Percentiles rank a stretch among this genome's conserved stretches.
Conservation (phyloP, 2,329 filamentous ascomycete species). For the Ophiosphaerella korrae region DNA sequence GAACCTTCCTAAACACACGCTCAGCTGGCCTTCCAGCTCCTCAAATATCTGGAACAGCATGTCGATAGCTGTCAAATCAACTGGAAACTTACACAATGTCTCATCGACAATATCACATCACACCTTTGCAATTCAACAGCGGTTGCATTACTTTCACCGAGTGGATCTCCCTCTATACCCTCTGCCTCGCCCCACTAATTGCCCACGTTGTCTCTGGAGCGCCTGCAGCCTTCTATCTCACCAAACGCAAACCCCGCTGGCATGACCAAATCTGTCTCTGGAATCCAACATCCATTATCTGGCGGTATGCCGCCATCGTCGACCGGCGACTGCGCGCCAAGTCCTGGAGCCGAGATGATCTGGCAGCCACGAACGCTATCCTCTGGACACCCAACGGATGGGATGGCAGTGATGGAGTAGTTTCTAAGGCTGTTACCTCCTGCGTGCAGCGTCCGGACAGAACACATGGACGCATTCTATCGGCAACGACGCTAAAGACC, state of each 20-base stretch:
- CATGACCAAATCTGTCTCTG: conserved; percentile 33
- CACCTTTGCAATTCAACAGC: conserved; percentile 8
- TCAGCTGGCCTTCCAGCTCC: too few relatives aligned
- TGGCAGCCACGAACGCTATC: conserved; percentile 42
- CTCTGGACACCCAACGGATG: conserved; percentile 45
- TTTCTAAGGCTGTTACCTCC: neutral
- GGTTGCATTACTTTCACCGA: conserved; percentile 26
- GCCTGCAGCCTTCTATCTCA: conserved; percentile 18
- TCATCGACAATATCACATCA: neutral
- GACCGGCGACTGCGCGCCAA: conserved; percentile 41
- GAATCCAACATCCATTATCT: conserved; percentile 48
- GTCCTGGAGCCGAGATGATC: conserved; percentile 30
- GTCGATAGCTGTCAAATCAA: too few relatives aligned
- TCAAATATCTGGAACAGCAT: too few relatives aligned
- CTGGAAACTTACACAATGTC: too few relatives aligned
- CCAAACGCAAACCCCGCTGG: conserved; percentile 9
- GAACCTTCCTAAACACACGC: too few relatives aligned
- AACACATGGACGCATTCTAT: conserved; percentile 8
- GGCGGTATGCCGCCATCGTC: conserved; percentile 44
- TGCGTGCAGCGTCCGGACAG: conserved; percentile 5
- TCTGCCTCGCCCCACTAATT: conserved; percentile 41
- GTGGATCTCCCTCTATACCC: conserved; percentile 38
- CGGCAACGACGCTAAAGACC: conserved; percentile 18
- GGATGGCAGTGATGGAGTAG: conserved; percentile 40
- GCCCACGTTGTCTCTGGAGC: conserved; percentile 37